Evolutionary conservation across 805 yeast genomes (phyloP).

Genomic region (Cyberlindnera saturnus): DNA sequence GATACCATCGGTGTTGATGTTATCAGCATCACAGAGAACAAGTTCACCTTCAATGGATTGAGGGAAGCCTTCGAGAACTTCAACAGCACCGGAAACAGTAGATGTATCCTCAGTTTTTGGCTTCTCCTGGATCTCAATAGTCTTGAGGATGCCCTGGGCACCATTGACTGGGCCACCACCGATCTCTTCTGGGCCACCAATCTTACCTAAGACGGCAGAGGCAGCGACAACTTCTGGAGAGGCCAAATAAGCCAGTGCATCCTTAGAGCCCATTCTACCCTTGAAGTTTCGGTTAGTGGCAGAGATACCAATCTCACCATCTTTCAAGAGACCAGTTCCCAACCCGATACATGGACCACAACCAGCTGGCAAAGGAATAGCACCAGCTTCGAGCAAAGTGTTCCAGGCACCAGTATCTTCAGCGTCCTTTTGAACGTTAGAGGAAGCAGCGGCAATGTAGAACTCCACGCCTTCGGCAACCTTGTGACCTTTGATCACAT

Average conservation of each 20-base stretch:
- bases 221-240: slow-evolving; percentile 99
- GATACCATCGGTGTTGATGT: slow-evolving; percentile 95
- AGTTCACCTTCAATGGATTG: slow-evolving; percentile 83
- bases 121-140: slow-evolving; percentile 27
- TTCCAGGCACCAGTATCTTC: slow-evolving; percentile 92
- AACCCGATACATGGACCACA: slow-evolving; percentile 99
- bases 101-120: slow-evolving; percentile 15
- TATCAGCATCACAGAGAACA: slow-evolving; percentile 93
- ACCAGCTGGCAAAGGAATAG: slow-evolving; percentile 93
- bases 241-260: slow-evolving; percentile 91
- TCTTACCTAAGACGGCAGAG: slow-evolving; percentile 90
- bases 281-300: slow-evolving; percentile 98
- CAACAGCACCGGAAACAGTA: slow-evolving; percentile 42
- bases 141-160: slow-evolving; percentile 41
- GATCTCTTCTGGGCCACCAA: slow-evolving; percentile 88
- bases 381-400: slow-evolving; percentile 84
- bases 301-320: slow-evolving; percentile 96
- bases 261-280: slow-evolving; percentile 98
- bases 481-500: slow-evolving; percentile 69
- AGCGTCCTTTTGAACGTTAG: slow-evolving; percentile 89
- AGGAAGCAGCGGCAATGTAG: slow-evolving; percentile 96
- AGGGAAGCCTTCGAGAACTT: slow-evolving; percentile 88
- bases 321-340: slow-evolving; percentile 88
- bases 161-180: slow-evolving; percentile 50
- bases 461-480: slow-evolving; percentile 89